Evolutionary conservation across 163 green algal species (phyloP).

Genomic region (Scenedesmus sp.): DNA sequence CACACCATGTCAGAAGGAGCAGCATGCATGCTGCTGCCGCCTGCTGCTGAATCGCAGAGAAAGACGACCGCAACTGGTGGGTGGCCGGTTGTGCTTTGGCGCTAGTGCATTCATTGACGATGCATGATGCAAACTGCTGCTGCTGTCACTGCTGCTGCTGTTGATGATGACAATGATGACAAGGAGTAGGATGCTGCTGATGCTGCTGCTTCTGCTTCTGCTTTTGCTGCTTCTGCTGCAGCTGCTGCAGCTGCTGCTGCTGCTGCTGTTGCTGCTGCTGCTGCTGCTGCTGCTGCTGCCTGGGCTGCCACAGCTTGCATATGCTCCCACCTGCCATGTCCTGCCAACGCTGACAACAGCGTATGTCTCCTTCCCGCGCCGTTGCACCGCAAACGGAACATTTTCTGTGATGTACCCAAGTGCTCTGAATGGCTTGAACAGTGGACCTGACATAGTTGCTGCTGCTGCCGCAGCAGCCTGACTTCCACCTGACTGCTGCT

Average conservation of each 20-base stretch:
- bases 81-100: too few relatives aligned
- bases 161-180: too few relatives aligned
- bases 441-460: constrained; percentile 29
- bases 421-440: constrained; percentile 93
- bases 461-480: neutral
- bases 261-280: neutral
- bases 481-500: neutral
- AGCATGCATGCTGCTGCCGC: neutral
- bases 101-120: too few relatives aligned
- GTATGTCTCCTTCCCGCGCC: constrained; percentile 86
- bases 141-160: constrained; percentile 5
- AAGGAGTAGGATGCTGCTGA: too few relatives aligned
- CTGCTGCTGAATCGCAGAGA: too few relatives aligned
- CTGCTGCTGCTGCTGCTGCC: constrained; percentile 14
- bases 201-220: too few relatives aligned
- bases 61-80: neutral
- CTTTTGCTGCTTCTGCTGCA: neutral
- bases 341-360: constrained; percentile 91
- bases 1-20: neutral
- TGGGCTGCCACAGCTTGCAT: neutral
- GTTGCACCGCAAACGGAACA: constrained; percentile 88
- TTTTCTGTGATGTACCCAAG: constrained; percentile 94
- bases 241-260: neutral
- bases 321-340: constrained; percentile 86
- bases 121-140: too few relatives aligned